Base-by-base conservation (phyloP, 2,329 filamentous ascomycete genomes). In the Alternaria brassicae region DNA sequence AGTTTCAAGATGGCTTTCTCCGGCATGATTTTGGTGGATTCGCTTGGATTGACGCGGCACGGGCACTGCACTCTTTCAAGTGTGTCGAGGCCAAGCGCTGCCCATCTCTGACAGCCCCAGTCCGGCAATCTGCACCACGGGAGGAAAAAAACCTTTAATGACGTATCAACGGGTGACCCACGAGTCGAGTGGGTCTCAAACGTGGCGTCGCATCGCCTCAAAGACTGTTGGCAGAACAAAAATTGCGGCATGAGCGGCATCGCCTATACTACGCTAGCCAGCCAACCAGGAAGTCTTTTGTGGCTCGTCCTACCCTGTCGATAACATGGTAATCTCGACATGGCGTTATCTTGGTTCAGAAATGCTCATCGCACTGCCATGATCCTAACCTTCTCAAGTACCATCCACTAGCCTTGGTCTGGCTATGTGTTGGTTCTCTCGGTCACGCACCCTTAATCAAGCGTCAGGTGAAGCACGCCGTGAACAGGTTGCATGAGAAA, bases 101-200 rank as follows among this genome's bases (percentile, higher is more conserved):
- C 58, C 61, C 62, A 65, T 63, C 60, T 67, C 61, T 74, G 63
- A 69, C 70, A 73, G 65, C 68, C 67, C 69, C 70, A 70, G 62
- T 68, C 67, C 69, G 66, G 68, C 67, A 74, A 71, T 73, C 68
- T 73, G 68, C 69, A 62, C 70, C 70, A 66, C 71, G 71, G 72
- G 67, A 74, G 74, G 66, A 58, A 56, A 64, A 61, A 61, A 56
- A 36, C 70, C 66, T 63, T 66, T 69, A 56, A 77, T 77, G 75
- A 77, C 75, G 75, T 76, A 74, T 64, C 64, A 30, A 52, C 62
- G 62, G 62, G 58, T 62, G 50, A 65, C 65, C 74, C 73, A 75
- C 72, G 72, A 76, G 71, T 74, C 61, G 64, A 65, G 73, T 77
- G 74, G 74, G 69, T 69, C 73, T 51, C 60, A 53, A 75, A 73